Conservation (phyloP, 2,329 filamentous ascomycete species). For the Colletotrichum liaoningense region DNA sequence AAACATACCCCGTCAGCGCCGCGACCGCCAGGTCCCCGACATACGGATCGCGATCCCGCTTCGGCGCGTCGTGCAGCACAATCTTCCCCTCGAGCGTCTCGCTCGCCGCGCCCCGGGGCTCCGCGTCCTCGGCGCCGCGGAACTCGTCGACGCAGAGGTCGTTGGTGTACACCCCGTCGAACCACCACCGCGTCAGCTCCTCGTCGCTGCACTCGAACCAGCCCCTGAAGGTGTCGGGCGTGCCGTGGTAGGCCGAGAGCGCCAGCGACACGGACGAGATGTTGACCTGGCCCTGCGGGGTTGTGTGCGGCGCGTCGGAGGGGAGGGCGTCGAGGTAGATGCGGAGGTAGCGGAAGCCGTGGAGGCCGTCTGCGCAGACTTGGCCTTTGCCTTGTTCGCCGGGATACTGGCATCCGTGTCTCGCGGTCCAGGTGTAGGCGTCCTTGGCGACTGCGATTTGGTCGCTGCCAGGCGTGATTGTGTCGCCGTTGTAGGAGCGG, state of each 20-base stretch:
- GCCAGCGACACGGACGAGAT: slow-evolving; percentile 56
- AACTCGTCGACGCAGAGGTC: slow-evolving; percentile 61
- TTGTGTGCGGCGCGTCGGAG: slow-evolving; percentile 57
- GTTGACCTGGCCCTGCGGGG: slow-evolving; percentile 52
- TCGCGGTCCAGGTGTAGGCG: slow-evolving; percentile 57
- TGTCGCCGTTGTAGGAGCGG: slow-evolving; percentile 54
- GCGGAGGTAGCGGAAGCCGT: slow-evolving; percentile 64
- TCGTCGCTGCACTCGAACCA: slow-evolving; percentile 64
- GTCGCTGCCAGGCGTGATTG: slow-evolving; percentile 58
- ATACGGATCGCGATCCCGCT: slow-evolving; percentile 64
- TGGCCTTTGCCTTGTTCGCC: slow-evolving; percentile 40
- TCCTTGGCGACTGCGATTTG: slow-evolving; percentile 58
- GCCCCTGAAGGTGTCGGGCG: slow-evolving; percentile 59
- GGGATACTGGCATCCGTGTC: slow-evolving; percentile 54
- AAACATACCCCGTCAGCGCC: slow-evolving; percentile 59
- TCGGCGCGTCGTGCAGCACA: slow-evolving; percentile 62
- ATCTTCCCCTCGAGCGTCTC: slow-evolving; percentile 56
- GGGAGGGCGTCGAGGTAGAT: slow-evolving; percentile 58
- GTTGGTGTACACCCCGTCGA: slow-evolving; percentile 63
- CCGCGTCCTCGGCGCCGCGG: slow-evolving; percentile 55
- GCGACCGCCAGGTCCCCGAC: slow-evolving; percentile 63
- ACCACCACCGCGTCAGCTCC: slow-evolving; percentile 63
- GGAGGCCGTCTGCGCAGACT: slow-evolving; percentile 63
- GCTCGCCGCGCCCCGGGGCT: slow-evolving; percentile 57
- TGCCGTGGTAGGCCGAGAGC: slow-evolving; percentile 59